These are phyloP conservation scores for Cutaneotrichosporon curvatum DNA, from an alignment of 1,284 basidiomycete genomes.

Conservation along the genomic window DNA sequence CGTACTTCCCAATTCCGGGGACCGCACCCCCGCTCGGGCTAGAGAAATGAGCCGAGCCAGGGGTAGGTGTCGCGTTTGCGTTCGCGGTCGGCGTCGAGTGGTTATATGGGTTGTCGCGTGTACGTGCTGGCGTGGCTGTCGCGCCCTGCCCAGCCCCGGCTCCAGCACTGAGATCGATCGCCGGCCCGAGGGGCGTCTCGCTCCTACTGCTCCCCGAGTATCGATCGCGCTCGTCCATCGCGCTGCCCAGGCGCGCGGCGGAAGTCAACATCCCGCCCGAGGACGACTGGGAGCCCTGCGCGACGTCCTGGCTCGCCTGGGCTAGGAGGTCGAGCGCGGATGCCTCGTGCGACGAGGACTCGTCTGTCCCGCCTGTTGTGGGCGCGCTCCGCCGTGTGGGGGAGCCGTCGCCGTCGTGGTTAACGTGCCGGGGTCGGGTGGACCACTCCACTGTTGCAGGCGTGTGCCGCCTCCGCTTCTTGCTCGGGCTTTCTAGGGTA, in stretches of 20 bases:
- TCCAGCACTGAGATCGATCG: constrained; percentile 25
- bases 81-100: background rate
- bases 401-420: constrained; percentile 7
- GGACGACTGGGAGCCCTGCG: constrained; percentile 6
- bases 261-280: constrained; percentile 5
- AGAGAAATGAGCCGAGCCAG: constrained; percentile 12
- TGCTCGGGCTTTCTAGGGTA: constrained; percentile 22
- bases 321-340: constrained; percentile 39
- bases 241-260: constrained; percentile 15
- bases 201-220: constrained; percentile 2
- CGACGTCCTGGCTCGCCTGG: constrained; percentile 34
- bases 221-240: constrained; percentile 9
- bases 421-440: constrained; percentile 6
- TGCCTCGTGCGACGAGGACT: constrained; percentile 8
- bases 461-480: constrained; percentile 18
- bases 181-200: constrained; percentile 28
- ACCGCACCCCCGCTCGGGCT: constrained; percentile 35
- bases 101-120: constrained; percentile 10
- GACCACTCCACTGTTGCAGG: constrained; percentile 20
- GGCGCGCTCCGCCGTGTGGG: background rate
- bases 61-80: background rate
- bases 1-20: constrained; percentile 42
- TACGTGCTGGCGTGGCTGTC: background rate
- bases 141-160: background rate
- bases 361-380: background rate